Evolutionary conservation across 768 basidiomycete species (phyloP).

Genomic region (Phallus indusiatus): DNA sequence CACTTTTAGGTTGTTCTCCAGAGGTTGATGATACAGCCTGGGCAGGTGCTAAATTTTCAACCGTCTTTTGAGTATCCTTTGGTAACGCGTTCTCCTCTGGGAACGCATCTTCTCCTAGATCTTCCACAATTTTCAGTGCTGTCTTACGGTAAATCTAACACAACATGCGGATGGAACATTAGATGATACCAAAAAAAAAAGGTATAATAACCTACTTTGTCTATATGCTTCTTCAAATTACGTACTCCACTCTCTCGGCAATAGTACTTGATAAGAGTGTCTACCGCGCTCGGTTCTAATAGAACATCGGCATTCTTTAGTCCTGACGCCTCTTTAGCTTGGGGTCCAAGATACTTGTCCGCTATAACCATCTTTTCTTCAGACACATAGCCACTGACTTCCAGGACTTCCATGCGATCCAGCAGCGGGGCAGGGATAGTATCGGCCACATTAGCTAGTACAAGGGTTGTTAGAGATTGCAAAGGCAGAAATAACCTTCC

Average conservation of each 20-base stretch:
- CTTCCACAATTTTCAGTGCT: conserved; percentile 81
- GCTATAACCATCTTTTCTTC: conserved; percentile 90
- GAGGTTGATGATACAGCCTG: conserved; percentile 21
- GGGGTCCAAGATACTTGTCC: conserved; percentile 78
- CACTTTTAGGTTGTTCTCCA: conserved; percentile 18
- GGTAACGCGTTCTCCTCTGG: conserved; percentile 40
- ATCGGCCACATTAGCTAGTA: conserved; percentile 73
- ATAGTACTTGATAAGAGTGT: conserved; percentile 90
- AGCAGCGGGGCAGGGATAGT: conserved; percentile 91
- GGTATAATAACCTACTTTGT: conserved; percentile 53
- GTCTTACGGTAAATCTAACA: conserved; percentile 91
- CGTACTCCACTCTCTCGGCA: conserved; percentile 95
- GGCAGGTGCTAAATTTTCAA: conserved; percentile 44
- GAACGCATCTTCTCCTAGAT: conserved; percentile 78
- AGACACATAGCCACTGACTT: conserved; percentile 89
- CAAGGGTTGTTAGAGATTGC: background rate
- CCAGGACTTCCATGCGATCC: conserved; percentile 94
- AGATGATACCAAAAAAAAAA: background rate
- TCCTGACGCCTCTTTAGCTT: conserved; percentile 87
- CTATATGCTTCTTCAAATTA: conserved; percentile 96
- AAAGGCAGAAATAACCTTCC: conserved; percentile 4
- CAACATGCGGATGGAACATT: background rate
- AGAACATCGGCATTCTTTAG: conserved; percentile 76
- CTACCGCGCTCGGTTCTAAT: conserved; percentile 69
- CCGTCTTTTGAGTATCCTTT: conserved; percentile 22